These are phyloP conservation scores for Musa troglodytarum DNA, from an alignment of 176 grass and related monocot genomes.

Conservation along the genomic window DNA sequence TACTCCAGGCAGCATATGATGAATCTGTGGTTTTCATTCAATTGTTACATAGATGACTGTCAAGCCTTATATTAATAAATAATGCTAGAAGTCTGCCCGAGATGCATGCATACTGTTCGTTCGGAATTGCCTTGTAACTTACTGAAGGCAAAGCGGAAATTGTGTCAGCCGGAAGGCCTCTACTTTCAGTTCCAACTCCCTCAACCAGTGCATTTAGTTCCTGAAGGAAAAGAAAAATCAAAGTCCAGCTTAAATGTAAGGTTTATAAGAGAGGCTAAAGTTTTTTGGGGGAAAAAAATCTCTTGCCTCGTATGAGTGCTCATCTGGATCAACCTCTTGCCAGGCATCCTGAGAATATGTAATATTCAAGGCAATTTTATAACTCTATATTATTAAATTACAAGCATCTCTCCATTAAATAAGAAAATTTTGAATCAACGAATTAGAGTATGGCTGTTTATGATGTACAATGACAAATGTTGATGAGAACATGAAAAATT, in stretches of 20 bases:
- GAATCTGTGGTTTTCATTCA: slow-evolving; percentile 50
- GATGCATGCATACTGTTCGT: slow-evolving; percentile 72
- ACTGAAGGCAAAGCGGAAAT: slow-evolving; percentile 89
- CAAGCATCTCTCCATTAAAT: no score
- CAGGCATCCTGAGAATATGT: slow-evolving; percentile 58
- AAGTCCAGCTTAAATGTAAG: slow-evolving; percentile 20
- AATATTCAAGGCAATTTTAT: not conserved
- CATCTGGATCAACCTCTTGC: slow-evolving; percentile 95
- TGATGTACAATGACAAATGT: no score
- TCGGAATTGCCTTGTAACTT: slow-evolving; percentile 80
- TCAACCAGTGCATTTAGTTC: slow-evolving; percentile 88
- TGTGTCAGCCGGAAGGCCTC: slow-evolving; percentile 75
- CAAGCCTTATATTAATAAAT: slow-evolving; percentile 1
- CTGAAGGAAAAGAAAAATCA: slow-evolving; percentile 33
- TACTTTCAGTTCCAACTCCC: slow-evolving; percentile 80
- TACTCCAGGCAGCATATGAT: slow-evolving; percentile 93
- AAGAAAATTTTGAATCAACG: no score
- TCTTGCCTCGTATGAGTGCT: slow-evolving; percentile 85
- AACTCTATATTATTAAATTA: not conserved
- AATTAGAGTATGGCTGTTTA: no score
- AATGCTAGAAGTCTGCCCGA: slow-evolving; percentile 21
- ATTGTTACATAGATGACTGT: slow-evolving; percentile 1
- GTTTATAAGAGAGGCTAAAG: slow-evolving; percentile 3
- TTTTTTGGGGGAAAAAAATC: not conserved
- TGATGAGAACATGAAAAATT: no score